These are phyloP conservation scores for Dichomitus squalens DNA, from an alignment of 1,284 basidiomycete species.

Conservation along the genomic window DNA sequence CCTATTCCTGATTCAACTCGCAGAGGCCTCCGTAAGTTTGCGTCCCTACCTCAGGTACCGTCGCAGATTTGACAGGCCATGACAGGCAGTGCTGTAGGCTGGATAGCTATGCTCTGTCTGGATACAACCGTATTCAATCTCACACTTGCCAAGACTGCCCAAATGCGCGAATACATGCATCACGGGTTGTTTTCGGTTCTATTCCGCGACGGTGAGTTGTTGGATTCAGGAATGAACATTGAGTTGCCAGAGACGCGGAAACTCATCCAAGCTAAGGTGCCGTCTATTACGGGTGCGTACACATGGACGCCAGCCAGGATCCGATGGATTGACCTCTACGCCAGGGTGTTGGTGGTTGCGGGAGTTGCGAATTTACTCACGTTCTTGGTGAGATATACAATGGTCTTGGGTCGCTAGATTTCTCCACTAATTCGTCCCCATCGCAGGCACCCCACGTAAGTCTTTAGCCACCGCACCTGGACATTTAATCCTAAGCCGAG, in stretches of 20 bases:
- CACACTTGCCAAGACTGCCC: slow-evolving; percentile 6
- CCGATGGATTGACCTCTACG: neutral
- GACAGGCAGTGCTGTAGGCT: no score
- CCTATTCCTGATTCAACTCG: no score
- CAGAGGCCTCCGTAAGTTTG: no score
- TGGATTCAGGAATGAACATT: neutral
- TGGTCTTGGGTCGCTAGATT: neutral
- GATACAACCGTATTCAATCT: slow-evolving; percentile 15
- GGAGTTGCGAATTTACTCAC: slow-evolving; percentile 24
- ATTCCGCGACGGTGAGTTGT: slow-evolving; percentile 20
- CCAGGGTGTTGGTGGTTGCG: slow-evolving; percentile 20
- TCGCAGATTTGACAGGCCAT: no score
- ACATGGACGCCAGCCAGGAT: neutral
- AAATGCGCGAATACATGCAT: slow-evolving; percentile 2
- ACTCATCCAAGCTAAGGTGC: slow-evolving; percentile 3
- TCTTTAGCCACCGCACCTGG: neutral
- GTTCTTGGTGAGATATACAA: slow-evolving; percentile 19
- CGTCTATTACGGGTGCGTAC: slow-evolving; percentile 17
- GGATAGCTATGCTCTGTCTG: slow-evolving; percentile 11
- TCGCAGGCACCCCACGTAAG: neutral
- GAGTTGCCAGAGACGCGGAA: neutral
- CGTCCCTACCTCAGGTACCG: no score
- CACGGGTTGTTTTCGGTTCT: slow-evolving; percentile 9
- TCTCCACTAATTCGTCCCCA: neutral
- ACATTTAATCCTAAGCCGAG: neutral